Evolutionary conservation across 2,329 filamentous ascomycete genomes (phyloP), one percentile per base, ranked within the genome.

Genomic region (Volutella citrinella): DNA sequence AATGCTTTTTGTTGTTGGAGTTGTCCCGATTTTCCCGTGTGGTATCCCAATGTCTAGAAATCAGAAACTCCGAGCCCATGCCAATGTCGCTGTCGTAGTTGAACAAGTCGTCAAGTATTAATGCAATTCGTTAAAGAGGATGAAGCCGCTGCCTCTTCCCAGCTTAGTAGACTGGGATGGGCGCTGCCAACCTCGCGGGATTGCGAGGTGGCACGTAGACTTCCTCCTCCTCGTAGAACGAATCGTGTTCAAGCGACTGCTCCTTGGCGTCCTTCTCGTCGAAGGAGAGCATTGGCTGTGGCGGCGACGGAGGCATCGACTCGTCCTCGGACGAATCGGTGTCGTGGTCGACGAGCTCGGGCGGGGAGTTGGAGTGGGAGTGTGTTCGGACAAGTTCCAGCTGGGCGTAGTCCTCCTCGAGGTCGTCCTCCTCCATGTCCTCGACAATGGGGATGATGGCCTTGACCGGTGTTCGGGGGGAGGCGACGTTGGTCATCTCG

Each of bases 291-390:
- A 72, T 59, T 18, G 73, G 59, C 15, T 70, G 67, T 26, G 78
- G 76, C 22, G 83, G 83, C 41, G 82, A 86, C 14, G 82, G 82
- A 7, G 85, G 85, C 78, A 87, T 78, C 48, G 86, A 81, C 63
- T 89, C 84, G 51, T 88, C 84, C 37, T 79, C 82, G 3, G 78
- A 80, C 43, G 82, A 82, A 56, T 88, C 84, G 44, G 78, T 70
- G 42, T 75, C 77, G 60, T 88, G 82, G 50, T 80, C 68, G 46
- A 81, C 73, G 38, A 88, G 77, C 58, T 87, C 84, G 8, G 84
- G 84, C 32, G 84, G 75, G 33, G 80, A 78, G 52, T 63, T 75
- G 54, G 70, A 69, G 64, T 82, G 82, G 6, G 83, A 88, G 17
- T 70, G 70, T 42, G 81, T 83, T 52, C 82, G 79, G 35, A 81